Conservation (phyloP, 139 green algal species). For the Gonium pectorale region DNA sequence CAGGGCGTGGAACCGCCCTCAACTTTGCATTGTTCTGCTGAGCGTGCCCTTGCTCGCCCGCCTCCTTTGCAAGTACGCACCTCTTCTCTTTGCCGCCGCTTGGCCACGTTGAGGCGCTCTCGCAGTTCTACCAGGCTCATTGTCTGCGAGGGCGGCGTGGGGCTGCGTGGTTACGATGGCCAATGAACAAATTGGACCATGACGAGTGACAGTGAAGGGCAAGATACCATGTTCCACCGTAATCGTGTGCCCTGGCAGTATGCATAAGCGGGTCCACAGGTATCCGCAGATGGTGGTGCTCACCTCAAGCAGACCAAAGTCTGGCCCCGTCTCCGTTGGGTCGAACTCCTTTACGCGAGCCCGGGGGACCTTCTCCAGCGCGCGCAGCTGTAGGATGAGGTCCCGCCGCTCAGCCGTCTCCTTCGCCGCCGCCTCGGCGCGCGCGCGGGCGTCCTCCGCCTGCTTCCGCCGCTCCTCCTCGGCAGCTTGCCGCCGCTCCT, state of each 20-base stretch:
- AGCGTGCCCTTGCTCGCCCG: too few species aligned
- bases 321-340: constrained; percentile 57
- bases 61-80: too few species aligned
- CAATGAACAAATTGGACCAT: too few species aligned
- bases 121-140: constrained; percentile 82
- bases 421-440: constrained; percentile 61
- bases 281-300: too few species aligned
- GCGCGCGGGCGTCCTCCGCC: constrained; percentile 44
- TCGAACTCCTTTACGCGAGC: constrained; percentile 63
- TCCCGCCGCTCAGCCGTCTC: constrained; percentile 72
- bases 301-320: constrained; percentile 55
- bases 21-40: too few species aligned
- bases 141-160: too few species aligned
- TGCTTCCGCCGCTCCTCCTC: constrained; percentile 58
- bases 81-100: constrained; percentile 58
- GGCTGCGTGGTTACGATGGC: too few species aligned
- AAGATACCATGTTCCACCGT: too few species aligned
- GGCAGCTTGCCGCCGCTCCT: constrained; percentile 44
- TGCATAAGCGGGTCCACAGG: too few species aligned
- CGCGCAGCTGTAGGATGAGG: constrained; percentile 77
- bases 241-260: too few species aligned
- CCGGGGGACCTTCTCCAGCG: constrained; percentile 64
- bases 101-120: constrained; percentile 61
- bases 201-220: too few species aligned
- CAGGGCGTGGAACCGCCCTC: too few species aligned